Evolutionary conservation across 2,329 filamentous ascomycete genomes (phyloP), one percentile per base, ranked within the genome.

Genomic region (Hymenoscyphus scutula): DNA sequence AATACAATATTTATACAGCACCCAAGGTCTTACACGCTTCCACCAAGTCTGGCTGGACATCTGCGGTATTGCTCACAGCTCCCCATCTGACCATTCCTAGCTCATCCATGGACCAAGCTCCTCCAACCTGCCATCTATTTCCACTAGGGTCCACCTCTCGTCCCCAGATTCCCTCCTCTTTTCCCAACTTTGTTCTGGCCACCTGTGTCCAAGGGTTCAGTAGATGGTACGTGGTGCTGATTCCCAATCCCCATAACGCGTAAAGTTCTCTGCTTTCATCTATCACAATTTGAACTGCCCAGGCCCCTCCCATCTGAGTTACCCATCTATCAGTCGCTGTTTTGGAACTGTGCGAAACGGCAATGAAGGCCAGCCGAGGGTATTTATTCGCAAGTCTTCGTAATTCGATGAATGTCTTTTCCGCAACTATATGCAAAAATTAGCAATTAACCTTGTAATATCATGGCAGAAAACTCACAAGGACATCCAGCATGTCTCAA

Each of bases 401-500:
- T 38, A 89, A 77, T 56, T 74, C 72, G 60, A 81, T 79, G 75
- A 89, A 89, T 13, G 82, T 83, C 73, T 89, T 89, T 72, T 90
- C 88, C 19, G 87, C 87, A 73, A 90, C 87, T 89, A 62, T 5
- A 53, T 5, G 17, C 15, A 32, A 10, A 5, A 23, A 25, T 64
- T 41, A 65, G 60, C 53, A 56, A 17, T 13, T 13, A 2, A 7
- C 8, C 34, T 30, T 32, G 25, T 10, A 13, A 25, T 29, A 25
- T n/a, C 13, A 3, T 15, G 5, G 5, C 2, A 2, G 23, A 23
- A 13, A 27, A 75, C 82, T 72, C 81, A 89, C 89, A 92, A n/a
- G 89, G 88, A 77, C 88, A 90, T 29, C 89, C 89, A 72, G 87
- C 90, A 73, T 91, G 87, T 53, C 89, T 81, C 25, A 92, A 78